Base-by-base conservation (phyloP, 164 flowering plant species). In the Cinnamomum chago region DNA sequence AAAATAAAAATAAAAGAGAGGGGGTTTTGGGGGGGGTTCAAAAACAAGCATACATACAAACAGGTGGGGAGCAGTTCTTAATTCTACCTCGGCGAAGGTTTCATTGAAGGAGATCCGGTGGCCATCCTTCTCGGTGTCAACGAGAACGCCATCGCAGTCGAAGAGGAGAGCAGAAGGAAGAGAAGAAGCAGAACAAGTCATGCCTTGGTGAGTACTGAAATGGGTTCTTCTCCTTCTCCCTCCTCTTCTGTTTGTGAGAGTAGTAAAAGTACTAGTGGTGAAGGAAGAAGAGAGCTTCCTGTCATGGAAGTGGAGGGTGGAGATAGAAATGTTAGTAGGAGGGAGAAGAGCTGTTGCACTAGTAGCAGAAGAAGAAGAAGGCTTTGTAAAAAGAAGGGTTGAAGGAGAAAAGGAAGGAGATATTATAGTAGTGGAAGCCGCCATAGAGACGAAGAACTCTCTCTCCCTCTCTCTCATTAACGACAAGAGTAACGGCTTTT, bases 61-160 rank as follows among this genome's bases (percentile, higher is more conserved):
- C 47, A 40, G 47, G 47, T 40, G 11, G 47, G 47, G 47, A 5
- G 47, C 47, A 40, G 10, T 40, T 6, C 47, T 40, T 33, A 12
- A 52, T 68, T 35, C 30, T 72, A 92, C 98, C 79, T 95, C 92
- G 27, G 86, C 76, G 76, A 95, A 93, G 65, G 99, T 92, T 68
- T 93, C 97, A 67, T 92, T 93, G 86, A 93, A 92, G 20, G 98
- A 95, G 80, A 92, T 76, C 50, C 99, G 88, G 72, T 93, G 98
- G 5, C 99, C 98, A 73, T 93, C 97, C 78, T 90, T 95, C 88
- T 95, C 98, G 2, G 98, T 95, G 74, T 95, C 98, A 20, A 95
- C 99, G 28, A 95, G 92, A 70, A 93, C 97, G 5, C 99, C 99
- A 74, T 95, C 99, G 58, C 99, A 95, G 71, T 93, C 98, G 58